Evolutionary conservation across 305 asterid genomes (phyloP).

Genomic region (Ilex paraguariensis): DNA sequence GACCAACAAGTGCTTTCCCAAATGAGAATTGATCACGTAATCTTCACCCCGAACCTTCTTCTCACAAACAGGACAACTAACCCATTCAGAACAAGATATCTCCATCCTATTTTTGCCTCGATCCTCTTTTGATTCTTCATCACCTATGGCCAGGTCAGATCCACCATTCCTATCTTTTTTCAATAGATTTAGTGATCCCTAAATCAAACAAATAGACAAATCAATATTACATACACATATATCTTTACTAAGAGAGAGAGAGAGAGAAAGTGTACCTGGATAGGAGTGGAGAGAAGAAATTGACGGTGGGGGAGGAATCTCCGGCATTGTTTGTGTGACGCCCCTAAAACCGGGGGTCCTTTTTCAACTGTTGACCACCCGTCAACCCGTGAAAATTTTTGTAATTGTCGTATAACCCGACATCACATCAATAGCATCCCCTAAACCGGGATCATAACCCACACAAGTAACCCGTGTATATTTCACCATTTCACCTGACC

Average conservation of each 20-base stretch:
- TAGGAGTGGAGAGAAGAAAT: conserved; percentile 31
- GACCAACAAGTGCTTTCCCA: conserved; percentile 34
- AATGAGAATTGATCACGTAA: conserved; percentile 63
- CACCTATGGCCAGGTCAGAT: neutral
- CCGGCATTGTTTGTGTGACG: too few relatives aligned
- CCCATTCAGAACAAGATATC: conserved; percentile 21
- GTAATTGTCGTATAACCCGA: too few relatives aligned
- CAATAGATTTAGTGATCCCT: conserved; percentile 25
- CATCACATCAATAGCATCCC: too few relatives aligned
- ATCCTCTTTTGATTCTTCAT: neutral
- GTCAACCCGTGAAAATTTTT: too few relatives aligned
- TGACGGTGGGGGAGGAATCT: conserved; percentile 59
- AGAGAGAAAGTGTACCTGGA: conserved; percentile 24
- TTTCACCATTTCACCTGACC: too few relatives aligned
- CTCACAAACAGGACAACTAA: conserved; percentile 78
- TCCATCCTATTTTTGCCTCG: neutral
- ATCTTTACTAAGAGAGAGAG: neutral
- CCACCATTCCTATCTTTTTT: conserved; percentile 14
- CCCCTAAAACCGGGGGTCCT: too few relatives aligned
- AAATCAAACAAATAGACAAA: too few relatives aligned
- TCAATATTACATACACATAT: neutral
- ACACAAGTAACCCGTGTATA: too few relatives aligned
- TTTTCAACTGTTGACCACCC: too few relatives aligned
- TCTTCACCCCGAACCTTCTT: conserved; percentile 40
- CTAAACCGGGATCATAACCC: too few relatives aligned